Evolutionary conservation across 805 yeast genomes (phyloP).

Genomic region (Candida bentonensis): DNA sequence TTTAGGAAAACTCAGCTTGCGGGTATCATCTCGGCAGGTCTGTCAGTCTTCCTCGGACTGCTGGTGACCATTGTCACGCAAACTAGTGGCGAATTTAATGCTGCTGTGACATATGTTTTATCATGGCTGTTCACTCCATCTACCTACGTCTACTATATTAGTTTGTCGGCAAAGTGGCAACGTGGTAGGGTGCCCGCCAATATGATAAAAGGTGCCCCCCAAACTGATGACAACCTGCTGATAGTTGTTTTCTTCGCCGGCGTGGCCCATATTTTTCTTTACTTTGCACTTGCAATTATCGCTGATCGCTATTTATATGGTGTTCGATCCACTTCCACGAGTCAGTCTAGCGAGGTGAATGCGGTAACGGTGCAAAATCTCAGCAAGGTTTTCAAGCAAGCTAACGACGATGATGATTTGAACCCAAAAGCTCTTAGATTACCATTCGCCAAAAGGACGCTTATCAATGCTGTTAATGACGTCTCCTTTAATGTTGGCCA

Average conservation of each 20-base stretch:
- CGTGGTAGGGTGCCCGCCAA: constrained; percentile 12
- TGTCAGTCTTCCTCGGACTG: constrained; percentile 19
- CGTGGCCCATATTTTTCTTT: constrained; percentile 18
- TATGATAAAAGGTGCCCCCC: constrained; percentile 17
- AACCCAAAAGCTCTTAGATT: background rate
- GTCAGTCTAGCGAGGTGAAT: constrained; percentile 4
- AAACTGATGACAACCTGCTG: constrained; percentile 7
- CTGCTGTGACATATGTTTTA: constrained; percentile 17
- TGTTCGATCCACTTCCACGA: constrained; percentile 7
- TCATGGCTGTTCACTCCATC: constrained; percentile 22
- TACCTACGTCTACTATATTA: constrained; percentile 21
- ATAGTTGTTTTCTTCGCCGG: constrained; percentile 19
- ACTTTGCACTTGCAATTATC: constrained; percentile 14
- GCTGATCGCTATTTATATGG: background rate
- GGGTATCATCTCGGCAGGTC: constrained; percentile 21
- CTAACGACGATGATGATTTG: background rate
- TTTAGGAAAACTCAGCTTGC: constrained; percentile 21
- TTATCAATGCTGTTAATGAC: constrained; percentile 20
- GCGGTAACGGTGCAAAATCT: constrained; percentile 13
- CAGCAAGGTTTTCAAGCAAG: constrained; percentile 15
- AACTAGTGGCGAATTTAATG: constrained; percentile 11
- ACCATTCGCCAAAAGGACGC: constrained; percentile 1
- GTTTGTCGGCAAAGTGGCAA: constrained; percentile 20
- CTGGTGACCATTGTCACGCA: constrained; percentile 19
- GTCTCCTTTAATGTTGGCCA: constrained; percentile 14